Percentiles rank a stretch among this genome's conserved stretches.
phyloP scores from a whole-genome alignment of 169 alveolate genomes.

The Cryptosporidium viatorum region DNA sequence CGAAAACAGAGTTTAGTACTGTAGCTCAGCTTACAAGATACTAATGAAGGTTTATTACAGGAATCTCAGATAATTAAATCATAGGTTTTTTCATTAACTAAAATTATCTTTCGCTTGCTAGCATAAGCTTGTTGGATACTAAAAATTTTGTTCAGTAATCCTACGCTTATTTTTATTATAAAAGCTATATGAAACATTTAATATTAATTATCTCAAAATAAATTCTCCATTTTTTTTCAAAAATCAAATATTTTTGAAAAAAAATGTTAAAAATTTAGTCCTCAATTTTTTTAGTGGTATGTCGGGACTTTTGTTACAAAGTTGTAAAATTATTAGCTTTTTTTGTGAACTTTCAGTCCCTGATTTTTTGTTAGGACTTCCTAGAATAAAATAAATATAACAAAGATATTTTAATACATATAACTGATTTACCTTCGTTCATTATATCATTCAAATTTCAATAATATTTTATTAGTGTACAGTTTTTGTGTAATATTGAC shows the following conservation, averaged over 20 bases:
- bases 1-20: neutral
- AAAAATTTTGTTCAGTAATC: neutral
- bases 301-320: neutral
- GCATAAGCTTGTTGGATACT: neutral
- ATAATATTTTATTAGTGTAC: conserved; percentile 17
- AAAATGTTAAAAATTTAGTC: neutral
- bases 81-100: neutral
- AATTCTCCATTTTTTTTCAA: neutral
- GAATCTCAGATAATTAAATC: neutral
- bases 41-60: neutral
- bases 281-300: neutral
- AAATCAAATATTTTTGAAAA: no score
- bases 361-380: neutral
- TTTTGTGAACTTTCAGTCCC: neutral
- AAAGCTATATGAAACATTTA: neutral
- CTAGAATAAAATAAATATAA: neutral
- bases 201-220: neutral
- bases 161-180: neutral
- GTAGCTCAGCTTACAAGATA: neutral
- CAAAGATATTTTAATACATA: neutral
- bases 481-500: conserved; percentile 28
- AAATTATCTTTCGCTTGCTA: neutral
- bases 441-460: neutral
- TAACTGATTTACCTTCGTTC: neutral
- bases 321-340: neutral